Evolutionary conservation across 108 stramenopile species (phyloP).

Genomic region (Cyclostephanos tholiformis): DNA sequence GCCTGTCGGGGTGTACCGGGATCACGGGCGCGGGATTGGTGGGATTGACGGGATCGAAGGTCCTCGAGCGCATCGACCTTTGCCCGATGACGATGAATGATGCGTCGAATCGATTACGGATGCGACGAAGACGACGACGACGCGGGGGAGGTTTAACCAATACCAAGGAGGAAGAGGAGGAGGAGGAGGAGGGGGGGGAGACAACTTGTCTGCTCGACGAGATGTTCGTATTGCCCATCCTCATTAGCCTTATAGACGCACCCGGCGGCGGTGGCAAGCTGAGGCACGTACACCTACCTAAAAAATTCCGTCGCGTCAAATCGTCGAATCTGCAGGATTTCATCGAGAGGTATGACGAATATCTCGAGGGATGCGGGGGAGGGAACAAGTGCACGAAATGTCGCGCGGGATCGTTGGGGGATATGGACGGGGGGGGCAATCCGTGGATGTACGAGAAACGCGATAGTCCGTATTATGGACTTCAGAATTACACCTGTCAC

Average conservation of each 20-base stretch:
- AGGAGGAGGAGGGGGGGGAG: too few relatives aligned
- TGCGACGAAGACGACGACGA: too few relatives aligned
- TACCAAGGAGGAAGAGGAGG: too few relatives aligned
- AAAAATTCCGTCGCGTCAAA: neutral
- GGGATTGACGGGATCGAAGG: constrained; percentile 14
- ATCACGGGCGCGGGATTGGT: constrained; percentile 25
- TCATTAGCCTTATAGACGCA: neutral
- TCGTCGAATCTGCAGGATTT: neutral
- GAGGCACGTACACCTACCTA: neutral
- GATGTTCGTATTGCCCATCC: neutral
- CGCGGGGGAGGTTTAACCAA: constrained; percentile 5
- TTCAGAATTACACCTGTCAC: constrained; percentile 3
- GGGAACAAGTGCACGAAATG: neutral
- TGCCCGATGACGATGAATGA: neutral
- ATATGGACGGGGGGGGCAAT: neutral
- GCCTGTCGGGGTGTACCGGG: constrained; percentile 10
- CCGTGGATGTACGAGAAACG: neutral
- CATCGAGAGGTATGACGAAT: constrained; percentile 1
- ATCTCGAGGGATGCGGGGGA: neutral
- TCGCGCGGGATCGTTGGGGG: neutral
- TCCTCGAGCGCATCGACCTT: constrained; percentile 9
- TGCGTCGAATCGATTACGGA: too few relatives aligned
- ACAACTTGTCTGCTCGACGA: neutral
- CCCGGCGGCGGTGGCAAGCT: neutral
- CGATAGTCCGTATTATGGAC: neutral